Base-by-base conservation (phyloP, 176 grass and related monocot genomes). In the Oryza glumipatula region DNA sequence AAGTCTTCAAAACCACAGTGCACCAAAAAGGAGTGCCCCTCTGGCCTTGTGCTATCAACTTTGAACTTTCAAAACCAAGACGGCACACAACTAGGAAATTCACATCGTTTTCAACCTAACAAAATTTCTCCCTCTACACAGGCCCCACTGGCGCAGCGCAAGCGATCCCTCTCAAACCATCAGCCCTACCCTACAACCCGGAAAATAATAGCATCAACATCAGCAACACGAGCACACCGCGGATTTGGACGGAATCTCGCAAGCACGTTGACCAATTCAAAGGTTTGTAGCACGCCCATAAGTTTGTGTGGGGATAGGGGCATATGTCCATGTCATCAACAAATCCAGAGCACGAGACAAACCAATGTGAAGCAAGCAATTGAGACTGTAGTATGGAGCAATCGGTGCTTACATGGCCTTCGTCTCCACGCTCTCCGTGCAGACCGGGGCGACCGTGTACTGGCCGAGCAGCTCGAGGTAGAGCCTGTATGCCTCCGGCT, bases 401-500 rank as follows among this genome's bases (percentile, higher is more conserved):
- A 72, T 67, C 3, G 5, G 21, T 28, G 32, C 60, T 82, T 47
- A 74, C 80, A 80, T 70, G 66, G 77, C 58, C 83, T 89, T 93
- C 47, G 17, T 82, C 36, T 80, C 82, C 39, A 23, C 38, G 73
- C 72, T 11, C 35, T 88, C 86, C 10, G 48, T 10, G 47, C 21
- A 87, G 17, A 74, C 80, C 24, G 86, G 65, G 14, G 68, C 76
- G 35, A 89, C 66, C 1, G 61, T 46, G 49, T 92, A 94, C 8
- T 86, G 86, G 11, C 48, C 78, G 21, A 94, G 33, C 24, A 94
- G 83, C 39, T 94, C 89, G 23, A 94, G 89, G 44, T 92, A 94
- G 70, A 94, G 92, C 67, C 80, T 80, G 80, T 89, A 94, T 17
- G 92, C 89, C 72, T 89, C 89, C 66, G 89, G 92, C 61, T 94